Evolutionary conservation across 305 asterid species (phyloP).

Genomic region (Fraxinus latifolia): DNA sequence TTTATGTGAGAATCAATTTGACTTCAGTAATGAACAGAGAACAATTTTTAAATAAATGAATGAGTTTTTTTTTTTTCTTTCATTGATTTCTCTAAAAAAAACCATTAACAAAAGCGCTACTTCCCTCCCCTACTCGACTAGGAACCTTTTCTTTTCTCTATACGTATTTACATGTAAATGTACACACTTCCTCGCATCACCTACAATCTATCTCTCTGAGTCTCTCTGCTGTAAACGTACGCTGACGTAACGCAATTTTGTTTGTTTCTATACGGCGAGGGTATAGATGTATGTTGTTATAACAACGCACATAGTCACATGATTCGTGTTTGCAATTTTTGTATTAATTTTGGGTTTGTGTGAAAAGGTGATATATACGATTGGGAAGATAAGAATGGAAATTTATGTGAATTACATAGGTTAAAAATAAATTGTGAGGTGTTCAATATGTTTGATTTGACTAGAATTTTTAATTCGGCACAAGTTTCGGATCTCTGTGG

Average conservation of each 20-base stretch:
- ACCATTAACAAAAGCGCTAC: background rate
- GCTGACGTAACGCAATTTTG: constrained; percentile 20
- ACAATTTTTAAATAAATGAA: too few species aligned
- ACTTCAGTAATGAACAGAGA: background rate
- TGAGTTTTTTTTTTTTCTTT: too few species aligned
- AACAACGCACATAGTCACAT: background rate
- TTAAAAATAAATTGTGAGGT: constrained; percentile 16
- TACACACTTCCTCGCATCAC: background rate
- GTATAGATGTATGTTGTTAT: background rate
- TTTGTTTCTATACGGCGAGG: background rate
- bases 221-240: background rate
- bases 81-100: too few species aligned
- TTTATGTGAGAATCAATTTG: background rate
- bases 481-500: constrained; percentile 59
- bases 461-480: constrained; percentile 33
- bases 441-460: constrained; percentile 17
- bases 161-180: background rate
- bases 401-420: constrained; percentile 25
- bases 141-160: too few species aligned
- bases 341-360: background rate
- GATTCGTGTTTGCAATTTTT: background rate
- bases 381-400: constrained; percentile 20
- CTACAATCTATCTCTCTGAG: background rate
- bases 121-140: background rate
- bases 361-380: background rate